Evolutionary conservation across 495 filamentous ascomycete species (phyloP).

Genomic region (Aspergillus egyptiacus): DNA sequence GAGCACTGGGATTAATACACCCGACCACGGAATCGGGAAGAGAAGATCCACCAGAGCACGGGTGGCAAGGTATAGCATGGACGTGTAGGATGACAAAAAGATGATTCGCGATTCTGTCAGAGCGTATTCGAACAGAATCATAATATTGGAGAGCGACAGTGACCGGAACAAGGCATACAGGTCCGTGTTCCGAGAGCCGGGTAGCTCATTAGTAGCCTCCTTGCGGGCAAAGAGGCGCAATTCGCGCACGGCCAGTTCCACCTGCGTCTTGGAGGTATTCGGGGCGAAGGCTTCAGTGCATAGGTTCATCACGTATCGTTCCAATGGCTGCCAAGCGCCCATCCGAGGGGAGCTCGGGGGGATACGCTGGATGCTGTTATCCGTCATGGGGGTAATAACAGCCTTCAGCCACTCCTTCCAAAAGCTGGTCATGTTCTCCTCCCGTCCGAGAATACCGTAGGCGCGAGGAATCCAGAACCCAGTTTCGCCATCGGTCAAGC

Average conservation of each 20-base stretch:
- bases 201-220: conserved; percentile 89
- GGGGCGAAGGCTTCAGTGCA: conserved; percentile 93
- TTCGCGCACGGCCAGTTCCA: conserved; percentile 86
- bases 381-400: conserved; percentile 87
- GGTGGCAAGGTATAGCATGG: conserved; percentile 91
- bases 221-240: conserved; percentile 87
- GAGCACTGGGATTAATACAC: conserved; percentile 87
- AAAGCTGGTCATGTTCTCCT: conserved; percentile 77
- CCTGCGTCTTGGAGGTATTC: conserved; percentile 87
- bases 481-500: conserved; percentile 90
- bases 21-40: conserved; percentile 87
- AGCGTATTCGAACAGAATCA: conserved; percentile 88
- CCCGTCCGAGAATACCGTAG: conserved; percentile 87
- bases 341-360: conserved; percentile 83
- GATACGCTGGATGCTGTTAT: conserved; percentile 75
- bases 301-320: conserved; percentile 95
- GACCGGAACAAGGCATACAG: conserved; percentile 89
- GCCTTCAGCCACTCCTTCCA: conserved; percentile 99
- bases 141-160: conserved; percentile 82
- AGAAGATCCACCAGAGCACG: conserved; percentile 75
- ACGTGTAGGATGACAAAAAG: conserved; percentile 87
- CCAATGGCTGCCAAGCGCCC: conserved; percentile 94
- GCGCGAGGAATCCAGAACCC: conserved; percentile 95
- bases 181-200: conserved; percentile 86
- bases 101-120: conserved; percentile 94